Evolutionary conservation across 2,329 filamentous ascomycete species (phyloP), one percentile per base, ranked within the genome.

Genomic region (Karstenula rhodostoma): DNA sequence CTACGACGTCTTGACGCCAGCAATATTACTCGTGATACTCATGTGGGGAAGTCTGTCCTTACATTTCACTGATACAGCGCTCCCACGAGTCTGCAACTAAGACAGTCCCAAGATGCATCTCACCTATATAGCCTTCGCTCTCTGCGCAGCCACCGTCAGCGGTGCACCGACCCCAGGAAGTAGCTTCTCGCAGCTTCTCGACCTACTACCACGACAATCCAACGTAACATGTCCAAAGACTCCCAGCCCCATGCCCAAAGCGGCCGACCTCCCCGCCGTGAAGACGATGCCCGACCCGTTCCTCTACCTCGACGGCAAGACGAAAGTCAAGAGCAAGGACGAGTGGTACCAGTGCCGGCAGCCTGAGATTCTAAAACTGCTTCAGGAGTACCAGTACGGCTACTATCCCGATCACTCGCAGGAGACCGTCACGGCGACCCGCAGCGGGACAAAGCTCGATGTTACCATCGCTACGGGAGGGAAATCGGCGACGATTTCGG

Each of bases 381-480:
- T 85, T 22, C 82, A 84, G 63, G 80, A 84, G 61, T 84, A 84
- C 71, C 82, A 84, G 70, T 84, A 78, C 64, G 82, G 82, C 9
- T 83, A 82, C 70, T 84, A 84, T 66, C 82, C 82, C 0, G 81
- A 85, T 65, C 82, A 82, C 62, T 72, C 74, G 4, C 72, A 74
- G 35, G 83, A 84, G 59, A 83, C 76, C 3, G 81, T 84, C 8
- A 79, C 78, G 13, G 81, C 82, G 4, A 83, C 81, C 15, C 78
- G 82, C 25, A 81, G 76, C 59, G 81, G 82, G 1, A 81, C 75
- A 55, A 80, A 77, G 1, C 65, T 84, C 51, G 79, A 72, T 58
- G 79, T 84, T 47, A 76, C 72, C 13, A 76, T 84, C 15, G 76
- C 79, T 13, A 78, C 77, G 0, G 79, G 75, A 15, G 80, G 79